These are phyloP conservation scores for Scedosporium apiospermum DNA, from an alignment of 2,329 filamentous ascomycete species.

Conservation along the genomic window DNA sequence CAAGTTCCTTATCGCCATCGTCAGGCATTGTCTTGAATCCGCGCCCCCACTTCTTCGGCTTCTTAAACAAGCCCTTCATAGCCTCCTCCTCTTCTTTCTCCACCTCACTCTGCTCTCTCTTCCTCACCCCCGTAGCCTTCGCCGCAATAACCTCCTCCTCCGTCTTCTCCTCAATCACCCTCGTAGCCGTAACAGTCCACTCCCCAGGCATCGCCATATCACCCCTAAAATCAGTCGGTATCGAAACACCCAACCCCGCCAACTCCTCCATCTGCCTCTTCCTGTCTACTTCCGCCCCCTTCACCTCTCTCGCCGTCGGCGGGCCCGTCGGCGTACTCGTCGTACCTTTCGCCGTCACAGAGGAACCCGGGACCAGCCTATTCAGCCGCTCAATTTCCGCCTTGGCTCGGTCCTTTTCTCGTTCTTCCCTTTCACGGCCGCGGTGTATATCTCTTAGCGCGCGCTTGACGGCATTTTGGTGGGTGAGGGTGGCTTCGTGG, in stretches of 20 bases:
- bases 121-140: slow-evolving; percentile 48
- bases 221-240: slow-evolving; percentile 67
- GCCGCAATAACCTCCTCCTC: slow-evolving; percentile 31
- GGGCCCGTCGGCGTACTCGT: slow-evolving; percentile 6
- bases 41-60: slow-evolving; percentile 43
- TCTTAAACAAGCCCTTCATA: slow-evolving; percentile 51
- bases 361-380: slow-evolving; percentile 52
- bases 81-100: slow-evolving; percentile 52
- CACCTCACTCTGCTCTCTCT: slow-evolving; percentile 51
- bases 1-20: slow-evolving; percentile 47
- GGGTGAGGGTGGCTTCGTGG: slow-evolving; percentile 77
- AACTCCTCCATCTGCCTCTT: slow-evolving; percentile 83
- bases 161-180: slow-evolving; percentile 39
- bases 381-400: slow-evolving; percentile 81
- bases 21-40: slow-evolving; percentile 38
- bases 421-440: slow-evolving; percentile 68
- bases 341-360: slow-evolving; percentile 9
- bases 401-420: slow-evolving; percentile 73
- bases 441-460: slow-evolving; percentile 85
- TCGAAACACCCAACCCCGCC: slow-evolving; percentile 73
- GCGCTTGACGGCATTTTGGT: slow-evolving; percentile 79
- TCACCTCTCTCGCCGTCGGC: slow-evolving; percentile 8
- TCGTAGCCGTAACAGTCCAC: slow-evolving; percentile 66
- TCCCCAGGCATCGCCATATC: slow-evolving; percentile 85
- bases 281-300: slow-evolving; percentile 51